These are phyloP conservation scores for Helianthus annuus DNA, from an alignment of 129 eudicot species.

Conservation along the genomic window DNA sequence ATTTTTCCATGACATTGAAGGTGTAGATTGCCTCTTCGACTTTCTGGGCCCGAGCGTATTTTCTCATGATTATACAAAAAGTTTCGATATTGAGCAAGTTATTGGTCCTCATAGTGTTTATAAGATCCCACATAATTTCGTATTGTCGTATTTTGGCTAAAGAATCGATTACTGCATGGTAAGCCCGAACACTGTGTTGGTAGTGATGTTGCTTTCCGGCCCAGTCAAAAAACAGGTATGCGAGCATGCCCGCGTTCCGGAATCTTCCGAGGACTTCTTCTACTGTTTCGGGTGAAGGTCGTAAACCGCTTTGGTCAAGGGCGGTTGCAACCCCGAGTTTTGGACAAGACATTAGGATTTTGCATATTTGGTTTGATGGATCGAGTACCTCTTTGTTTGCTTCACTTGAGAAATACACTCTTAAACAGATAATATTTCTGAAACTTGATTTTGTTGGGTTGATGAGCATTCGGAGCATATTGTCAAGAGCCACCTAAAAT, in stretches of 20 bases:
- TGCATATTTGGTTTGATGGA: constrained; percentile 51
- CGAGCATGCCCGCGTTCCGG: constrained; percentile 83
- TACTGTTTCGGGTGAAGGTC: constrained; percentile 66
- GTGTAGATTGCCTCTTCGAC: constrained; percentile 88
- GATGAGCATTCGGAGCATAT: constrained; percentile 37
- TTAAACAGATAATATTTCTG: constrained; percentile 23
- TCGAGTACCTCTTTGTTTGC: constrained; percentile 41
- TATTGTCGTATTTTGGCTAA: constrained; percentile 91
- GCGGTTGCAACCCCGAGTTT: constrained; percentile 72
- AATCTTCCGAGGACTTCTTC: constrained; percentile 75
- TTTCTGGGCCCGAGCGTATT: constrained; percentile 83
- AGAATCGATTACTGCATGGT: constrained; percentile 85
- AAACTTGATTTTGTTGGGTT: constrained; percentile 22
- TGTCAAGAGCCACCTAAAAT: constrained; percentile 18
- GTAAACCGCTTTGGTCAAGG: constrained; percentile 79
- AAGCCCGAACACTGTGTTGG: constrained; percentile 68
- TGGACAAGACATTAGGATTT: constrained; percentile 80
- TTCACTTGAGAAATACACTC: constrained; percentile 60
- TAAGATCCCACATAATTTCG: constrained; percentile 95
- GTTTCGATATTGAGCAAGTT: constrained; percentile 77
- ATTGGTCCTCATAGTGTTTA: constrained; percentile 74
- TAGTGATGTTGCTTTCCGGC: constrained; percentile 87
- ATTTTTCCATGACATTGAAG: constrained; percentile 82
- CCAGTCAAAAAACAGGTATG: constrained; percentile 85
- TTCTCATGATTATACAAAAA: constrained; percentile 92